A percentile compares a stretch with the other conserved stretches of the same genome.
These are phyloP conservation scores for Apostasia shenzhenica DNA, from an alignment of 106 monocot genomes.

Conservation along the genomic window DNA sequence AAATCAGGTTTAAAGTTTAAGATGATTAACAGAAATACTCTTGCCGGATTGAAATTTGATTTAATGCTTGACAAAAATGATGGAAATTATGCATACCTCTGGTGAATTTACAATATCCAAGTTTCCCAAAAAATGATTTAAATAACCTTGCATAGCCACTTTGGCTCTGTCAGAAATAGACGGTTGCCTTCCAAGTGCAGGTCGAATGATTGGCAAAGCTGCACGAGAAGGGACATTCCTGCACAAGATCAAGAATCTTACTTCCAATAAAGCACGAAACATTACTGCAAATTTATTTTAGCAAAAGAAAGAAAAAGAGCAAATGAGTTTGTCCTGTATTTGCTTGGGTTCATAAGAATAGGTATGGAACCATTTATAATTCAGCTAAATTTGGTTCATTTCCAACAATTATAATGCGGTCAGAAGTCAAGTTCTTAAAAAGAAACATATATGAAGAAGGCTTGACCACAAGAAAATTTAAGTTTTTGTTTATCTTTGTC, in stretches of 20 bases:
- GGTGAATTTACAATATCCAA: conserved; percentile 93
- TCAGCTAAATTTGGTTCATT: background rate
- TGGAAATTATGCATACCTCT: conserved; percentile 43
- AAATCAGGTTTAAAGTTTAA: too few relatives aligned
- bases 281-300: too few relatives aligned
- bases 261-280: conserved; percentile 1
- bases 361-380: background rate
- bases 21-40: too few relatives aligned
- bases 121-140: conserved; percentile 93
- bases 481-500: background rate
- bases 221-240: conserved; percentile 97
- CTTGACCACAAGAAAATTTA: background rate
- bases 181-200: conserved; percentile 74
- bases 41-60: too few relatives aligned
- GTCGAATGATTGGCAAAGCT: conserved; percentile 79
- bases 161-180: conserved; percentile 86
- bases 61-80: too few relatives aligned
- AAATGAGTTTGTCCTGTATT: too few relatives aligned
- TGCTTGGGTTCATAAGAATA: too few relatives aligned
- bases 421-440: background rate
- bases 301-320: too few relatives aligned
- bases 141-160: conserved; percentile 92
- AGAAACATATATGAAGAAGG: background rate
- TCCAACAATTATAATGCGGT: background rate
- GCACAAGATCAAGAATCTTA: conserved; percentile 18